Percentiles rank a stretch among this genome's conserved stretches.
Evolutionary conservation across 495 filamentous ascomycete species (phyloP).

Genomic region (Annulohypoxylon bovei): DNA sequence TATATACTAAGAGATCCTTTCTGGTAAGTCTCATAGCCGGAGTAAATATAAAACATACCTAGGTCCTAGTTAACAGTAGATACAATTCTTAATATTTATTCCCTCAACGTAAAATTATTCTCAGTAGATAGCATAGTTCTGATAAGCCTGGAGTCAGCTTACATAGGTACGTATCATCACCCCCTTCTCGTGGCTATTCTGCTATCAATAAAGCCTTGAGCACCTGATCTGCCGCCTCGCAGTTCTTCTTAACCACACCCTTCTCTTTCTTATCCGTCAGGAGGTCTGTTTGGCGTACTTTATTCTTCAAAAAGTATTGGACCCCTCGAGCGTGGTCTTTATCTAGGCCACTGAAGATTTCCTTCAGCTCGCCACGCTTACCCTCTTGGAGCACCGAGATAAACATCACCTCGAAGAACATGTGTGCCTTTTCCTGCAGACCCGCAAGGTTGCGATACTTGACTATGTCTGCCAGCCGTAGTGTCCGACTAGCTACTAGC

Average conservation of each 20-base stretch:
- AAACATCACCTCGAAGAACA: slow-evolving; percentile 81
- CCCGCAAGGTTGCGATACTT: slow-evolving; percentile 82
- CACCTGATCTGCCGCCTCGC: slow-evolving; percentile 68
- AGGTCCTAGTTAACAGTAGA: background rate
- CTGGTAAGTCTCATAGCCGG: background rate
- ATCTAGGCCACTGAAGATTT: slow-evolving; percentile 35
- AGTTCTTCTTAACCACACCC: slow-evolving; percentile 74
- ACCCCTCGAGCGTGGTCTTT: slow-evolving; percentile 74
- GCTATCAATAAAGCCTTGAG: slow-evolving; percentile 60
- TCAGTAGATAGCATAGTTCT: background rate
- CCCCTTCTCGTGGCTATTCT: slow-evolving; percentile 33
- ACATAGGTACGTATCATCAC: background rate
- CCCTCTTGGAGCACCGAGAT: slow-evolving; percentile 76
- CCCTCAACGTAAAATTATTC: background rate
- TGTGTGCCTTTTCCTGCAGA: slow-evolving; percentile 77
- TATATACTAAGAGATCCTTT: background rate
- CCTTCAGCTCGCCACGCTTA: slow-evolving; percentile 28
- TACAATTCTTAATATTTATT: background rate
- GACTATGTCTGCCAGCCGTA: slow-evolving; percentile 69
- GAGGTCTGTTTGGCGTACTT: slow-evolving; percentile 78
- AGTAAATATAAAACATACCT: background rate
- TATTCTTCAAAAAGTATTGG: slow-evolving; percentile 80
- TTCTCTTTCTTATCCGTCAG: slow-evolving; percentile 67
- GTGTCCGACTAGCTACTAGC: slow-evolving; percentile 71
- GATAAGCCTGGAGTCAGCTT: slow-evolving; percentile 14